These are phyloP conservation scores for Fragaria nilgerrensis DNA, from an alignment of 306 rosid species.

Conservation along the genomic window DNA sequence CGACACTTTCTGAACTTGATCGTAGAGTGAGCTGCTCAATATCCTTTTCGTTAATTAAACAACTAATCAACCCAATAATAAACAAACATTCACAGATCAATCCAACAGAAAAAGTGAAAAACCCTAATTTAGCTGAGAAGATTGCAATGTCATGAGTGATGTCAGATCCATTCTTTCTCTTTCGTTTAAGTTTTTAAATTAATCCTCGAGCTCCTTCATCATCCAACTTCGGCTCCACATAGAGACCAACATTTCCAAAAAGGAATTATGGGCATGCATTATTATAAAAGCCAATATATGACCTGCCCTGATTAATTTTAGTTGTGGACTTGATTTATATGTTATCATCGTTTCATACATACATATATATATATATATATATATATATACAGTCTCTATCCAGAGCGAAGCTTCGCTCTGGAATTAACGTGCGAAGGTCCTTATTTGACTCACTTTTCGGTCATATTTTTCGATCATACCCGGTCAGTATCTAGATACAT, in stretches of 20 bases:
- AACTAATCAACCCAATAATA: background rate
- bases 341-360: too few species aligned
- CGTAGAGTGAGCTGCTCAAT: too few species aligned
- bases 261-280: background rate
- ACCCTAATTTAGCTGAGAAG: background rate
- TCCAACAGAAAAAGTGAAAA: background rate
- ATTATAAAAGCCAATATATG: background rate
- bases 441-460: too few species aligned
- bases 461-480: too few species aligned
- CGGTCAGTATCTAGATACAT: too few species aligned
- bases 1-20: too few species aligned
- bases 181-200: background rate
- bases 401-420: too few species aligned
- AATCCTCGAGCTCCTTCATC: background rate
- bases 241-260: background rate
- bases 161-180: background rate
- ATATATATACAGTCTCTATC: too few species aligned
- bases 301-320: background rate
- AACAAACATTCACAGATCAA: background rate
- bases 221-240: background rate
- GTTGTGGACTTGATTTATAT: too few species aligned
- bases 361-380: too few species aligned
- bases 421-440: too few species aligned
- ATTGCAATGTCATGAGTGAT: background rate
- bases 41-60: background rate